Base-by-base conservation (phyloP, 257 asterid genomes). In the Sherardia arvensis region DNA sequence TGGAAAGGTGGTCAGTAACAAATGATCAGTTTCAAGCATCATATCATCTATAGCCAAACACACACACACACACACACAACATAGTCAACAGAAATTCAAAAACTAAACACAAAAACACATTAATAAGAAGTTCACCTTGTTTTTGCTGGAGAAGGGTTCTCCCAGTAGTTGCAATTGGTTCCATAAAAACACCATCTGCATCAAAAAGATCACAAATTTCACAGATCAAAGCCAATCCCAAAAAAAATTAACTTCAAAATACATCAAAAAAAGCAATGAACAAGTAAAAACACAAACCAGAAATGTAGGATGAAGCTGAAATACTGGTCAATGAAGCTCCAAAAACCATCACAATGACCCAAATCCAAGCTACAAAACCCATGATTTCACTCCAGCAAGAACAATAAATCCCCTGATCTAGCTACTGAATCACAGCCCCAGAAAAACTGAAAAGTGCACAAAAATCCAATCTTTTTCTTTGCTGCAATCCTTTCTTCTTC, bases 141-240 rank as follows among this genome's bases (percentile, higher is more conserved):
- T 17, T 57, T 18, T 57, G 62, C 62, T 57, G 62, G 43, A 57
- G 62, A 6, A 57, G 62, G 62, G 4, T 29, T 29, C 62, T 57
- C 0, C 62, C 62, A 0, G 62, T 36, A 2, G 45, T 57, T 57
- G 43, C 23, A 29, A 57, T 57, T 25, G 5, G 43, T 14, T 57
- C 43, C 62, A 6, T 7, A 23, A 57, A 57, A 57, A 57, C 5
- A 25, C 43, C 21, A 57, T 57, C 62, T 57, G 20, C 25, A 28
- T 3, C 62, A 8, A 57, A 57, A 28, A 57, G 10, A 29, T 1
- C 30, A 25, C 4, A 18, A 25, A 15, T 57, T 57, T 28, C 43
- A 27, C 40, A 57, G 43, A 29, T 57, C 33, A 57, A 57, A 57
- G 1, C 34, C 62, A 57, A 29, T 5, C 7, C n/a, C 4, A 27